Conservation (phyloP, 2,329 filamentous ascomycete species). For the Phialophora macrospora region DNA sequence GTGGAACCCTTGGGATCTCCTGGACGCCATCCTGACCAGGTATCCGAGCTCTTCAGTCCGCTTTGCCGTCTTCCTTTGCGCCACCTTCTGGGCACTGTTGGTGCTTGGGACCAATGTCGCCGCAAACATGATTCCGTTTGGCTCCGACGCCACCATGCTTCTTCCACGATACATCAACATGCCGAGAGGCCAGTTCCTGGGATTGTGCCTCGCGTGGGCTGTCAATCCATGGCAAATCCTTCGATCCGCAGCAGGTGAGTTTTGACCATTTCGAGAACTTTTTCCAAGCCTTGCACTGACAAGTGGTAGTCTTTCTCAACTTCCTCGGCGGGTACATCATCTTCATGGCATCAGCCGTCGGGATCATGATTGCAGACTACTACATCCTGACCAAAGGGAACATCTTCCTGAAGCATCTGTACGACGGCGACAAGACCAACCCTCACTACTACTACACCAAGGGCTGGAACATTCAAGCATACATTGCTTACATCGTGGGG, state of each 20-base stretch:
- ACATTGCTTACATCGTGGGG: constrained; percentile 15
- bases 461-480: constrained; percentile 18
- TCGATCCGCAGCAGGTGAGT: constrained; percentile 12
- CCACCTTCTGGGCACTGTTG: constrained; percentile 11
- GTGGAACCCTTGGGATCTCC: constrained; percentile 42
- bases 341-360: constrained; percentile 20
- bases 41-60: constrained; percentile 9
- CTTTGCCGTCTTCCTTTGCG: constrained; percentile 16
- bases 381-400: constrained; percentile 17
- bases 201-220: constrained; percentile 8
- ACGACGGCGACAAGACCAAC: constrained; percentile 9
- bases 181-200: constrained; percentile 13
- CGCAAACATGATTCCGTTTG: constrained; percentile 24
- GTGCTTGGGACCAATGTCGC: constrained; percentile 18
- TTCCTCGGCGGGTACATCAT: constrained; percentile 22
- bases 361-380: constrained; percentile 22
- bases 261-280: background rate
- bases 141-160: constrained; percentile 13
- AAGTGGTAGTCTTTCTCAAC: constrained; percentile 8
- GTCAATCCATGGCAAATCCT: constrained; percentile 21
- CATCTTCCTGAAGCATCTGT: constrained; percentile 17
- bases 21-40: constrained; percentile 19
- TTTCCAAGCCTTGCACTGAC: background rate
- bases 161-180: constrained; percentile 24
- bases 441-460: constrained; percentile 12